phyloP scores from a whole-genome alignment of 2,329 filamentous ascomycete genomes.

The Paracorniculantispora psalliotae region DNA sequence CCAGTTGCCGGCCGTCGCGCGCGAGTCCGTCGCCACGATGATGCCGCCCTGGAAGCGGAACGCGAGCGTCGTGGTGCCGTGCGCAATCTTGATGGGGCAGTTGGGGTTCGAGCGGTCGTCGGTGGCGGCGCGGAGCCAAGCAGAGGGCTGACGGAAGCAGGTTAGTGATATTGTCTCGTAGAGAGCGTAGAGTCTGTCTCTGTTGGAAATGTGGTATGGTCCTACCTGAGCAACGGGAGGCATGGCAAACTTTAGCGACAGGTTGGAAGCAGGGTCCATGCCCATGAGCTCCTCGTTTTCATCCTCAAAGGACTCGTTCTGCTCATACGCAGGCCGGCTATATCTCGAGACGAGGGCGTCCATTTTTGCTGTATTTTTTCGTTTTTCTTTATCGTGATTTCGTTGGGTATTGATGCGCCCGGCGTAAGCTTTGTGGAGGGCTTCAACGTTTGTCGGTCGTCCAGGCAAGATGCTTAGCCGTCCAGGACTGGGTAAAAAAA shows the following conservation, averaged over 20 bases:
- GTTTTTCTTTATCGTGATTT: conserved; percentile 4
- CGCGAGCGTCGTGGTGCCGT: conserved; percentile 95
- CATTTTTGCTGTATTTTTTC: conserved; percentile 50
- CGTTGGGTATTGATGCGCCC: not conserved
- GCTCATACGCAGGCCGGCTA: conserved; percentile 69
- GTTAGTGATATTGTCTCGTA: not conserved
- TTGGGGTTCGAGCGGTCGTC: conserved; percentile 95
- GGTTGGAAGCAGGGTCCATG: conserved; percentile 65
- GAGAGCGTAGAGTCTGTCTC: not conserved
- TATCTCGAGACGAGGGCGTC: conserved; percentile 91
- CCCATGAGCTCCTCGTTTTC: conserved; percentile 71
- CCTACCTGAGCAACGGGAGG: conserved; percentile 85
- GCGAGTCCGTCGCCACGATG: conserved; percentile 95
- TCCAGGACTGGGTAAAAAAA: not conserved
- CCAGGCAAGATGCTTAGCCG: not conserved
- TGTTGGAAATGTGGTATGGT: not conserved
- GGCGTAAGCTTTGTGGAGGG: not conserved
- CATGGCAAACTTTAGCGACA: conserved; percentile 91
- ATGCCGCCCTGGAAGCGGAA: conserved; percentile 99
- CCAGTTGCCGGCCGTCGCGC: conserved; percentile 97
- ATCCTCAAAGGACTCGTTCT: conserved; percentile 65
- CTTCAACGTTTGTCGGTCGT: not conserved
- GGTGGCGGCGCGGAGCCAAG: conserved; percentile 94
- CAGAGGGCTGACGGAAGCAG: conserved; percentile 59
- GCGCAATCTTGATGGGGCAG: conserved; percentile 98